Evolutionary conservation across 495 filamentous ascomycete genomes (phyloP).

Genomic region (Hyaloscypha finlandica): DNA sequence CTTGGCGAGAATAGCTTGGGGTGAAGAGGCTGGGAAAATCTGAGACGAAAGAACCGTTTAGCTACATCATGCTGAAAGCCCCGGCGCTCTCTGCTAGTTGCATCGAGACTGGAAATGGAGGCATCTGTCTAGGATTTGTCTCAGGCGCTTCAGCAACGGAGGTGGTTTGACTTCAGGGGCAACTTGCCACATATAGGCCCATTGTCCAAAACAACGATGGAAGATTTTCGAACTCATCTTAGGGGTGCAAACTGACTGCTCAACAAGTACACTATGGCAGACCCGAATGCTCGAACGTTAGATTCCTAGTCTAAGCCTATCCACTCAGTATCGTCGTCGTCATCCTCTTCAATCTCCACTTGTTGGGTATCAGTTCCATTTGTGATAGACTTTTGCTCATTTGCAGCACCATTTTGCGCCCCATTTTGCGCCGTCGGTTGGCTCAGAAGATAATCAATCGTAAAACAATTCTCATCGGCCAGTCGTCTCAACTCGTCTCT

Average conservation of each 20-base stretch:
- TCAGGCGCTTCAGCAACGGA: not conserved
- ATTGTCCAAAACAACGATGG: too few relatives aligned
- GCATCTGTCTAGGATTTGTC: not conserved
- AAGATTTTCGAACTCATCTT: too few relatives aligned
- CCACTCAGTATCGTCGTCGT: slow-evolving; percentile 49
- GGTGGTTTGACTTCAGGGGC: too few relatives aligned
- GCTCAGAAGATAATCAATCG: slow-evolving; percentile 72
- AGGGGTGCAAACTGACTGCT: not conserved
- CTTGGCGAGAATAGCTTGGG: not conserved
- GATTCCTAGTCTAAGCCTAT: slow-evolving; percentile 51
- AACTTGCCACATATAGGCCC: too few relatives aligned
- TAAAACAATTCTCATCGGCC: slow-evolving; percentile 84
- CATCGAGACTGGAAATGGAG: not conserved
- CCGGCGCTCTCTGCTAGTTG: not conserved
- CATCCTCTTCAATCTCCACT: slow-evolving; percentile 30
- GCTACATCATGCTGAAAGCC: not conserved
- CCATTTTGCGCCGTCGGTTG: slow-evolving; percentile 32
- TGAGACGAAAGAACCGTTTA: not conserved
- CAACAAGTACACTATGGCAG: not conserved
- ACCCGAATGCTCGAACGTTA: not conserved
- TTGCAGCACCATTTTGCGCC: slow-evolving; percentile 2
- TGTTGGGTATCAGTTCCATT: slow-evolving; percentile 19
- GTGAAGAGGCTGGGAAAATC: not conserved
- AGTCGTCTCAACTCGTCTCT: slow-evolving; percentile 70
- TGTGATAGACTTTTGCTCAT: slow-evolving; percentile 20